Conservation (phyloP, 805 yeast species). For the Yamadazyma philogaea region DNA sequence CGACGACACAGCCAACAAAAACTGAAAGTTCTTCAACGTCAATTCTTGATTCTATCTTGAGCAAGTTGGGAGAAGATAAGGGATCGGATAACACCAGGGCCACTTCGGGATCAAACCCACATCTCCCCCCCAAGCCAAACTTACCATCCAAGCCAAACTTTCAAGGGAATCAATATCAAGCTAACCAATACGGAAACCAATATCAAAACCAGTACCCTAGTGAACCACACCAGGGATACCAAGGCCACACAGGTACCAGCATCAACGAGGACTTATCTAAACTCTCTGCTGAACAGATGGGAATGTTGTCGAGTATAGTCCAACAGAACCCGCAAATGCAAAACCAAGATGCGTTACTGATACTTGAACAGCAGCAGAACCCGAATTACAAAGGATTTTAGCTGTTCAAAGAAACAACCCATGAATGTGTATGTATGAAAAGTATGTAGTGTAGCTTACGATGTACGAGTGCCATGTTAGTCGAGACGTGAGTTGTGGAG, state of each 20-base stretch:
- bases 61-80: slow-evolving; percentile 21
- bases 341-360: too few relatives aligned
- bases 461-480: not conserved
- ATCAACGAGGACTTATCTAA: not conserved
- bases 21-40: not conserved
- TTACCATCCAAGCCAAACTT: slow-evolving; percentile 1
- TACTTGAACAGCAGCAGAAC: slow-evolving; percentile 13
- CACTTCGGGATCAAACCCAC: not conserved
- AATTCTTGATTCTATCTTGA: slow-evolving; percentile 24
- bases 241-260: not conserved
- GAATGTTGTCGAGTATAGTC: slow-evolving; percentile 12
- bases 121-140: slow-evolving; percentile 6
- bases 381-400: slow-evolving; percentile 1
- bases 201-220: not conserved
- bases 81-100: not conserved
- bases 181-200: not conserved
- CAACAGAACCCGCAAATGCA: slow-evolving; percentile 20
- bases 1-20: not conserved
- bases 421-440: not conserved
- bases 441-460: not conserved
- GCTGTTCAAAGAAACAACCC: not conserved
- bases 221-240: too few relatives aligned
- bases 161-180: not conserved
- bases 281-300: slow-evolving; percentile 13
- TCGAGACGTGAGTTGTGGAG: not conserved